Evolutionary conservation across 306 rosid species (phyloP).

Genomic region (Castanospermum australe): DNA sequence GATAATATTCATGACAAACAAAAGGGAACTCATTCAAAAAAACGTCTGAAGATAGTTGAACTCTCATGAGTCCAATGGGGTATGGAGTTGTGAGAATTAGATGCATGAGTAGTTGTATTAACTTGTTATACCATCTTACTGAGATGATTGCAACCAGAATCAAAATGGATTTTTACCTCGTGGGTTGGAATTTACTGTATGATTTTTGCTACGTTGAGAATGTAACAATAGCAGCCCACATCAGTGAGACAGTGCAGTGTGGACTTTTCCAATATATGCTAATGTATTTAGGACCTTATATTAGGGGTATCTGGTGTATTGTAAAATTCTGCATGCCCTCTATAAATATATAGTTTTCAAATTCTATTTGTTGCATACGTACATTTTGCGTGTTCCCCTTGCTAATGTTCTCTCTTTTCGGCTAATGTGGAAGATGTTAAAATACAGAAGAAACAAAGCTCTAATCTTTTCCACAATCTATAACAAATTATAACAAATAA

Average conservation of each 20-base stretch:
- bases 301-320: background rate
- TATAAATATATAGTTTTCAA: background rate
- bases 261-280: background rate
- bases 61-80: slow-evolving; percentile 34
- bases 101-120: background rate
- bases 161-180: background rate
- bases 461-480: background rate
- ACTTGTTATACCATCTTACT: background rate
- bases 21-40: slow-evolving; percentile 39
- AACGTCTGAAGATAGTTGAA: slow-evolving; percentile 59
- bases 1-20: slow-evolving; percentile 17
- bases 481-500: background rate
- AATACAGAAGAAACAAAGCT: background rate
- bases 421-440: background rate
- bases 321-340: background rate
- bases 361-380: background rate
- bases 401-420: background rate
- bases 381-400: background rate
- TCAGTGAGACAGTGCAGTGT: background rate
- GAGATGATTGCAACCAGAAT: background rate
- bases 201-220: background rate
- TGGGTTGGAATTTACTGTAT: background rate
- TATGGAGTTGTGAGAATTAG: background rate
- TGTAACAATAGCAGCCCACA: background rate
- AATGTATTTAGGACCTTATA: background rate